Evolutionary conservation across 345 rosid species (phyloP).

Genomic region (Eucalyptus polybractea): DNA sequence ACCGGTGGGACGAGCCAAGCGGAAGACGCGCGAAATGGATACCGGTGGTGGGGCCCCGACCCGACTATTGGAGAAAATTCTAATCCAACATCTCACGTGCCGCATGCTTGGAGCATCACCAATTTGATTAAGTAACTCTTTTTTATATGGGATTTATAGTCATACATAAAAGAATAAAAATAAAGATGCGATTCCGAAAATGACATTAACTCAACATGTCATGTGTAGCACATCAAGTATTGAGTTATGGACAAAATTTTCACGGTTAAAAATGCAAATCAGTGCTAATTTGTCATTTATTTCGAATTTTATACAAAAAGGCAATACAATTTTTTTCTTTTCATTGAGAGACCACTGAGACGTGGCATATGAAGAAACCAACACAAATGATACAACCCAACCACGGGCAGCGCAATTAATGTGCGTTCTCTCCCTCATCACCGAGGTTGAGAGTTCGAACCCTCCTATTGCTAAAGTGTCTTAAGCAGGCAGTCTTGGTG

Average conservation of each 20-base stretch:
- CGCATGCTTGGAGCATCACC: neutral
- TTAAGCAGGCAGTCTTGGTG: too few species aligned
- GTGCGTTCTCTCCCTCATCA: too few species aligned
- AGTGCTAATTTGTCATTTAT: neutral
- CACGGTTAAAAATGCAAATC: rapidly evolving
- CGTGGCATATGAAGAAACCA: neutral
- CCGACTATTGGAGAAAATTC: neutral
- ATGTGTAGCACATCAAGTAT: neutral
- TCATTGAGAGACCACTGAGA: neutral
- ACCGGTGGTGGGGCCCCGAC: neutral
- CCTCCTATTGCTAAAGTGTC: too few species aligned
- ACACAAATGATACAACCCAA: neutral
- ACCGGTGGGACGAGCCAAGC: rapidly evolving
- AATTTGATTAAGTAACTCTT: neutral
- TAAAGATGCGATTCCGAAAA: neutral
- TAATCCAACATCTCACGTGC: neutral
- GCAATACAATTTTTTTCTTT: neutral
- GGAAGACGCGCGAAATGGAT: neutral
- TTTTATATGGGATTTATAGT: neutral
- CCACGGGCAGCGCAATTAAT: rapidly evolving
- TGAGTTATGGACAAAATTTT: neutral
- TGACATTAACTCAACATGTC: neutral
- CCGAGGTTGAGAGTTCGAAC: too few species aligned
- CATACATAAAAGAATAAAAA: neutral
- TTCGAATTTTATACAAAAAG: neutral